phyloP scores from a whole-genome alignment of 345 rosid species.

The Syzygium oleosum region DNA sequence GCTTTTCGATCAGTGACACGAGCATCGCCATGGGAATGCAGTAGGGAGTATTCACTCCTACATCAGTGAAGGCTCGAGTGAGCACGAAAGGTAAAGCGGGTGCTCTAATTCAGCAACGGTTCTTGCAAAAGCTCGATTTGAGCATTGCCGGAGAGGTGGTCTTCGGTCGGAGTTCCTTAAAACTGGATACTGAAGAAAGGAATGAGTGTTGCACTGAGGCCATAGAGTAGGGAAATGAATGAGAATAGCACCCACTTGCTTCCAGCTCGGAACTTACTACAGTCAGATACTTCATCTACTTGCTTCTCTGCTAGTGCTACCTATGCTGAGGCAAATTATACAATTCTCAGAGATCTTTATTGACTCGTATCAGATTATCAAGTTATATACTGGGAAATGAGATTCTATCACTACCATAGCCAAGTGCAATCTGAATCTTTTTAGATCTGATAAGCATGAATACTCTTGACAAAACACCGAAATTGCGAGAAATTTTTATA shows the following conservation, averaged over 20 bases:
- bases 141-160: conserved; percentile 27
- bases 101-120: conserved; percentile 26
- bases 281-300: not conserved
- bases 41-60: conserved; percentile 22
- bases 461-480: not conserved
- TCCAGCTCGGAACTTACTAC: not conserved
- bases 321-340: not conserved
- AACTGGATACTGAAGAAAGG: conserved; percentile 32
- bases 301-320: not conserved
- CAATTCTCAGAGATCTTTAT: not conserved
- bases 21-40: conserved; percentile 28
- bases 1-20: conserved; percentile 2
- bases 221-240: conserved; percentile 3
- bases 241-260: not conserved
- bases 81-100: conserved; percentile 21
- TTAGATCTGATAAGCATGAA: not conserved
- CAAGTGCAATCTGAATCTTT: not conserved
- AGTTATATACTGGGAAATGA: not conserved
- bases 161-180: not conserved
- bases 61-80: conserved; percentile 33
- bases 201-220: conserved; percentile 21
- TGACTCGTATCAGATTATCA: not conserved
- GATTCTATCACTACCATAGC: not conserved
- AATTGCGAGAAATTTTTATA: not conserved
- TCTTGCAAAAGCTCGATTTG: conserved; percentile 19